Base-by-base conservation (phyloP, 495 filamentous ascomycete species). In the Ascodesmis nigricans region DNA sequence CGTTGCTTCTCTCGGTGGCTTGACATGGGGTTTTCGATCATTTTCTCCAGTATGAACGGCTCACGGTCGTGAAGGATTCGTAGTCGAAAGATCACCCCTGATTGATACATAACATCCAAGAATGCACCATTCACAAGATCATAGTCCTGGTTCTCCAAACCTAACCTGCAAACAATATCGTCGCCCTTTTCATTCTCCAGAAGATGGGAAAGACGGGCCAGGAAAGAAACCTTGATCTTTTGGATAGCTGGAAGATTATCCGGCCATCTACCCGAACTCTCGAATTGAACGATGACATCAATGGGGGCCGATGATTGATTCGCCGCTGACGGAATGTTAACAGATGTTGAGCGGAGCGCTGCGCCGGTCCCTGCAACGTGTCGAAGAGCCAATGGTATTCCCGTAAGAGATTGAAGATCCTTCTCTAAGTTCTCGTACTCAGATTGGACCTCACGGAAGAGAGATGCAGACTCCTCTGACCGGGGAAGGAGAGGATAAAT, bases 261-360 rank as follows among this genome's bases (percentile, higher is more conserved):
- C 0, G 87, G 90, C 87, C 87, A 97, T 36, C 82, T 74, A 6
- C 68, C 70, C 3, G 90, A 95, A 21, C 76, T 78, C 57, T 97
- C 87, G 45, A 97, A 93, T 42, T 84, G 82, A 16, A 97, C 62
- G 22, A 78, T 61, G 33, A 83, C 60, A 36, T 84, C 71, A 26
- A 68, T 65, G 2, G 68, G 64, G 17, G 49, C 46, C 18, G 51
- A 53, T 21, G 66, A 46, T 11, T 49, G 41, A n/a, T 41, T 38
- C 33, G 47, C 51, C 13, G 48, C 39, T 1, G 44, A 24, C 5
- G 68, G 71, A 14, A 49, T 50, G 18, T 58, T 58, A 33, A 75
- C 53, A 0, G 78, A 76, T 3, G 81, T 57, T 43, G 74, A 82
- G 29, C 84, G 69, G 5, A 91, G 59, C 32, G 73, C 64, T 7